Evolutionary conservation across 441 rosid species (phyloP).

Genomic region (Gossypium lobatum): DNA sequence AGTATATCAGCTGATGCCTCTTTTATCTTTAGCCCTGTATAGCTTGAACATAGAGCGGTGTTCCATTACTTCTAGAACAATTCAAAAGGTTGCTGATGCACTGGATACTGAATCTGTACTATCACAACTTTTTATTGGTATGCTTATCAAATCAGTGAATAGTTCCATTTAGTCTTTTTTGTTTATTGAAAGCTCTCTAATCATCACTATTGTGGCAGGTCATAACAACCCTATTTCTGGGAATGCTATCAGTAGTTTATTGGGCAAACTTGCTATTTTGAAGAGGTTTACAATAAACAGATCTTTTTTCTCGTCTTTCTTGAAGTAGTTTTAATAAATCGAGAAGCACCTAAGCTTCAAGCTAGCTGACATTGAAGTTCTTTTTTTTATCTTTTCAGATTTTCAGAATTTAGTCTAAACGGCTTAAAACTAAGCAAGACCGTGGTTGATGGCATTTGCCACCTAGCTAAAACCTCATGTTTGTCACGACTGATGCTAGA

Average conservation of each 20-base stretch:
- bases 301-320: conserved; percentile 3
- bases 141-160: conserved; percentile 18
- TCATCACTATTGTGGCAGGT: conserved; percentile 40
- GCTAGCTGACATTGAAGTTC: not conserved
- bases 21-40: conserved; percentile 50
- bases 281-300: conserved; percentile 42
- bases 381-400: conserved; percentile 31
- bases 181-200: conserved; percentile 9
- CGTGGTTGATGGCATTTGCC: conserved; percentile 61
- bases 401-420: conserved; percentile 74
- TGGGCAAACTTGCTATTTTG: conserved; percentile 57
- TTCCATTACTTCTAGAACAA: conserved; percentile 85
- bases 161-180: not conserved
- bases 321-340: not conserved
- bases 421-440: conserved; percentile 70
- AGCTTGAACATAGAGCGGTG: conserved; percentile 82
- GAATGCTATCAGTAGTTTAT: conserved; percentile 52
- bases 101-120: conserved; percentile 54
- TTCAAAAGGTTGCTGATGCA: conserved; percentile 73
- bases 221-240: conserved; percentile 65
- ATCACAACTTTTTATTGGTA: conserved; percentile 80
- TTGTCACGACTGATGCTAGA: conserved; percentile 74
- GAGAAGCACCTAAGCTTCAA: not conserved
- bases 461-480: conserved; percentile 54
- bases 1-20: conserved; percentile 1